Base-by-base conservation (phyloP, 345 rosid species). In the Bruguiera parviflora region DNA sequence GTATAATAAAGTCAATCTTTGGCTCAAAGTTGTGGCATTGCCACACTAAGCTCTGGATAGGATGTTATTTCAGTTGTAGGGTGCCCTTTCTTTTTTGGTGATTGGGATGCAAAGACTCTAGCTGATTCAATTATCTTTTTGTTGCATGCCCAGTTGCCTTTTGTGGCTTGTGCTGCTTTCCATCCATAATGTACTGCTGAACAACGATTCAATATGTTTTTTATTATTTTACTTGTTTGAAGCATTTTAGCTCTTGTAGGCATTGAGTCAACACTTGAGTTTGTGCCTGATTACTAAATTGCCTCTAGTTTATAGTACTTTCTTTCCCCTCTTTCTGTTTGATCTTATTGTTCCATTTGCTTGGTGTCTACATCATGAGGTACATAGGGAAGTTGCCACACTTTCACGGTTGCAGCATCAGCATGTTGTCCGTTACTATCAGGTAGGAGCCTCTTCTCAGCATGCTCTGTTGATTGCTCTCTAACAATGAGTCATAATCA, bases 381-480 rank as follows among this genome's bases (percentile, higher is more conserved):
- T 86, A 56, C 75, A 76, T 78, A 94, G 98, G 87, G 98, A 94
- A 83, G 98, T 94, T 71, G 91, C 97, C 13, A 94, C 98, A 51
- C 96, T 94, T 70, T 89, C 98, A 8, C 98, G 97, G 53, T 84
- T 94, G 82, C 97, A 94, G 69, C 98, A 94, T 89, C 96, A 83
- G n/a, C 98, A 94, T 84, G 97, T 94, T 65, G 98, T 94, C 61
- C 98, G 98, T 51, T 94, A 94, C 79, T 94, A 91, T 86, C 98
- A 94, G 92, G 98, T 94, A 58, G 67, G 73, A 3, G 53, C 37
- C 59, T 68, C 55, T 61, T 53, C 66, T 56, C 57, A 66, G 57
- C 71, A 64, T 60, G 56, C 79, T 62, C 67, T 74, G 74, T 62
- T 39, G 49, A 63, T 51, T 72, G 25, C 51, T 68, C 39, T 15